A percentile compares a stretch with the other conserved stretches of the same genome.
Evolutionary conservation across 1,284 basidiomycete genomes (phyloP).

Genomic region (Microbotryum intermedium): DNA sequence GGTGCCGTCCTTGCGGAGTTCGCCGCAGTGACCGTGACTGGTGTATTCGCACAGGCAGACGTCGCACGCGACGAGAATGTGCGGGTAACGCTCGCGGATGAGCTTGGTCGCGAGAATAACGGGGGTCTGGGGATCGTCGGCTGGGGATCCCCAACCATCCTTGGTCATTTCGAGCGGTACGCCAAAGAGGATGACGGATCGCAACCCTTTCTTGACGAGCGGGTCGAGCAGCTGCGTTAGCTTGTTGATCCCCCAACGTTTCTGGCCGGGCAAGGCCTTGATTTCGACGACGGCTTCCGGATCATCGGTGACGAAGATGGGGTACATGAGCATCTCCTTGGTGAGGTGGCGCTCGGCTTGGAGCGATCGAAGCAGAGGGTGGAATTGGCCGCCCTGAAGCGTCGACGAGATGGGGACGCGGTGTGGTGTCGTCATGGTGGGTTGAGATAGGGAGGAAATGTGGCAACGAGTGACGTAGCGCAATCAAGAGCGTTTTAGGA

Average conservation of each 20-base stretch:
- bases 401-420: conserved; percentile 48
- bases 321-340: conserved; percentile 82
- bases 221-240: conserved; percentile 81
- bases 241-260: conserved; percentile 87
- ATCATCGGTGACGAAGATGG: conserved; percentile 91
- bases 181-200: conserved; percentile 91
- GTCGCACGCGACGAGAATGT: conserved; percentile 80
- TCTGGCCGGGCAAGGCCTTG: conserved; percentile 68
- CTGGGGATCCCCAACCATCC: conserved; percentile 75
- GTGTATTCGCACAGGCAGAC: conserved; percentile 99
- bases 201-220: conserved; percentile 78
- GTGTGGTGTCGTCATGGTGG: no score
- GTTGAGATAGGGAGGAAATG: no score
- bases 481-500: no score
- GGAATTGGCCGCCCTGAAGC: conserved; percentile 85
- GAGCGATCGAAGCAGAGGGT: conserved; percentile 76
- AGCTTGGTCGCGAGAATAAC: conserved; percentile 84
- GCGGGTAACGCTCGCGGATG: conserved; percentile 67
- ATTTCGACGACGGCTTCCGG: conserved; percentile 72
- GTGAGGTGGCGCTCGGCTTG: conserved; percentile 46
- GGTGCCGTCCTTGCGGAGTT: conserved; percentile 31
- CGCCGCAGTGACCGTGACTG: conserved; percentile 91
- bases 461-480: no score
- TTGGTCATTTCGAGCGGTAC: conserved; percentile 64
- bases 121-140: conserved; percentile 82